Base-by-base conservation (phyloP, 139 green algal species). In the Chlorella vulgaris region DNA sequence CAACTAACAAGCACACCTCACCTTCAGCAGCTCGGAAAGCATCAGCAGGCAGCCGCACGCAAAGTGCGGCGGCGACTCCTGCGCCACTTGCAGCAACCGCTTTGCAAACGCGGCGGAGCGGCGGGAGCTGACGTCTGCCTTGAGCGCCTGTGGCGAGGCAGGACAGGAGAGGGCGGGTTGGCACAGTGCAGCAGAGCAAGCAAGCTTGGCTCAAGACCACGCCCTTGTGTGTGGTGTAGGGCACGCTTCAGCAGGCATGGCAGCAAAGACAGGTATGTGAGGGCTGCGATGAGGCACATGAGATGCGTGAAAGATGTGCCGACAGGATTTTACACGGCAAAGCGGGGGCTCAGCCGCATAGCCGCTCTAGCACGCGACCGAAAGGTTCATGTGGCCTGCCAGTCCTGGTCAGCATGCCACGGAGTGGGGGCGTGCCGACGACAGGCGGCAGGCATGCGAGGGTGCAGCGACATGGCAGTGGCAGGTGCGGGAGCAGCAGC, bases 61-160 rank as follows among this genome's bases (percentile, higher is more conserved):
- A 86, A 97, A 97, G 65, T 92, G 87, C 19, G 93, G 71, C 4
- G 88, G 86, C 42, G 93, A 82, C 66, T 91, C 78, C 28, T 83
- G 18, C 1, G 94, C 91, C 36, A 96, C 89, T 88, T 99, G 96
- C 83, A 98, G 88, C 77, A 79, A 26, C 29, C 96, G 88, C 91
- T 99, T 99, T 70, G 87, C 86, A 66, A 99, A 97, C 22, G 96
- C 95, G 0, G 92, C 88, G 3, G 93, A 80, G 42, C 96, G 86
- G 66, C 89, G 88, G 26, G 77, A 31, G 29, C 85, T 92, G 19
- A 94, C 83, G 78, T 99, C 96, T 18, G 79, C 89, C 79, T 92
- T 88, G 78, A 96, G 85, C 0, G 93, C 90, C 80, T 86, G 85
- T 35, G 39, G 40, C 15, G 50, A 26, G 62, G 62, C 10, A 35